phyloP scores from a whole-genome alignment of 306 rosid genomes.

The Comarum palustre region DNA sequence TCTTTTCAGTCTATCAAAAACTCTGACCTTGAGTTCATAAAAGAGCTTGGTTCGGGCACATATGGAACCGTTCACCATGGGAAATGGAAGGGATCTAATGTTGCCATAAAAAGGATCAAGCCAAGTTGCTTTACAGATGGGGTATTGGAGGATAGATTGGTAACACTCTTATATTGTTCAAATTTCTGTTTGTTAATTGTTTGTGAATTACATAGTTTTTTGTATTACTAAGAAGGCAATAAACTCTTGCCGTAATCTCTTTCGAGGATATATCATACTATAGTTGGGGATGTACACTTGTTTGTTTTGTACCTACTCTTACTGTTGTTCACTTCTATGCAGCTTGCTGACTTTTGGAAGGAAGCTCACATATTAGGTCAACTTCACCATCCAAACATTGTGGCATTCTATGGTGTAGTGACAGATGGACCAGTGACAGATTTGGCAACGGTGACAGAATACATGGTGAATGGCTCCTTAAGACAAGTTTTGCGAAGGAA shows the following conservation, averaged over 20 bases:
- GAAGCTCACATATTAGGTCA: slow-evolving; percentile 30
- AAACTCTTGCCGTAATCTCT: background rate
- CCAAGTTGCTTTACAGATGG: slow-evolving; percentile 30
- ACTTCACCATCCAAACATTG: slow-evolving; percentile 39
- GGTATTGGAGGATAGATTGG: slow-evolving; percentile 29
- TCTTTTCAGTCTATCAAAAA: slow-evolving; percentile 24
- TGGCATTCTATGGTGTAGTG: slow-evolving; percentile 34
- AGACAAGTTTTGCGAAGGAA: slow-evolving; percentile 33
- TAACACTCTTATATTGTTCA: background rate
- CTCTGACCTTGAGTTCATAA: slow-evolving; percentile 34
- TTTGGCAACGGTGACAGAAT: slow-evolving; percentile 39
- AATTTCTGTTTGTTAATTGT: background rate
- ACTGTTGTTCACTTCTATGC: slow-evolving; percentile 11
- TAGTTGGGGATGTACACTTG: background rate
- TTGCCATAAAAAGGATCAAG: slow-evolving; percentile 35
- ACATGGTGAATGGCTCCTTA: slow-evolving; percentile 37
- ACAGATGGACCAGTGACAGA: slow-evolving; percentile 28
- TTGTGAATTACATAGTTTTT: background rate
- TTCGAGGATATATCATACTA: background rate
- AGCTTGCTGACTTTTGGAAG: slow-evolving; percentile 37
- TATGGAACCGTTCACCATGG: slow-evolving; percentile 37
- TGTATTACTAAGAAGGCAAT: background rate
- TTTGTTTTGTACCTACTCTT: background rate
- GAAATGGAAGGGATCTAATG: slow-evolving; percentile 38
- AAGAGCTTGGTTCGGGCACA: slow-evolving; percentile 35